Base-by-base conservation (phyloP, 495 filamentous ascomycete species). In the Friedmanniomyces simplex region DNA sequence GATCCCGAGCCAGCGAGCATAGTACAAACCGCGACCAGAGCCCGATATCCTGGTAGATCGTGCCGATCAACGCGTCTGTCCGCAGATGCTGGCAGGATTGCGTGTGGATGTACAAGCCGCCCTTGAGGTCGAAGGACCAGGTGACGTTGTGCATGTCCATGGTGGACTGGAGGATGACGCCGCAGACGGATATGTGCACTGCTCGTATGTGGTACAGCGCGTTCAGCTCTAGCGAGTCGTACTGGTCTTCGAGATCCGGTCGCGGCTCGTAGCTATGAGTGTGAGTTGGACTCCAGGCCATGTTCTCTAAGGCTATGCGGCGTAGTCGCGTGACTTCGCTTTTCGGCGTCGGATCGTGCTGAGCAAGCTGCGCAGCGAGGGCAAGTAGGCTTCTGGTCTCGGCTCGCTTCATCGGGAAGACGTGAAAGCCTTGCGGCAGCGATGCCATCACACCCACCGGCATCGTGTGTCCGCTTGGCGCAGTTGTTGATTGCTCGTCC, bases 221-320 rank as follows among this genome's bases (percentile, higher is more conserved):
- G 25, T 16, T 50, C 28, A 57, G 55, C 34, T 37, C 43, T n/a
- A 30, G 6, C 22, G 50, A 26, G 36, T 57, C 55, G 14, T 20
- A 37, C n/a, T 22, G 14, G 7, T 51, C 45, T 43, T 57, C 55
- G 36, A 14, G 16, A 16, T 26, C 28, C 25, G 45, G 45, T 8
- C 20, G 16, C 2, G 55, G 26, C 21, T 50, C 45, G 21, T 13
- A 37, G 37, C 55, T 22, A 8, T 14, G n/a, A 1, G 26, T 50
- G 20, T 57, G 55, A 7, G 55, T 50, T n/a, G 55, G 45, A 41
- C 47, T 51, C 55, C 55, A 57, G 1, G 55, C 45, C 45, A 57
- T 57, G 55, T 50, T 57, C 47, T 57, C 55, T 24, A 57, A 14
- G 1, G 30, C 45, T 20, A 57, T 16, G 4, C 48, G 18, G 10